Percentiles rank a stretch among this genome's conserved stretches.
Evolutionary conservation across 1,284 basidiomycete species (phyloP).

Genomic region (Phlebopus sp.): DNA sequence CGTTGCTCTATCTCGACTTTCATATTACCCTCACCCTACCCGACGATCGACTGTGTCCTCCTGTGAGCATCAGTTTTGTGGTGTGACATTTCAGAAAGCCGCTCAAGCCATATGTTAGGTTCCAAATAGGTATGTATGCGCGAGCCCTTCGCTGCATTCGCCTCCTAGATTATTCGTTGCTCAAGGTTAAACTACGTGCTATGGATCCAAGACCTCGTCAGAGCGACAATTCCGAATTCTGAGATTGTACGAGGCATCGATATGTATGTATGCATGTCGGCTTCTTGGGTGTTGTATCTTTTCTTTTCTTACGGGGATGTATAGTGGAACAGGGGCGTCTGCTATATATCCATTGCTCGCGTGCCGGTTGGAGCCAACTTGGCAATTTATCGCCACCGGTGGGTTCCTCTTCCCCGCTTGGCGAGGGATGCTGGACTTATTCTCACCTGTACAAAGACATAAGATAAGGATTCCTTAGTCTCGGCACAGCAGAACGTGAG

Average conservation of each 20-base stretch:
- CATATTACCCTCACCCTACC: constrained; percentile 60
- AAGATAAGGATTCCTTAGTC: constrained; percentile 55
- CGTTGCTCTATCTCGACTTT: constrained; percentile 76
- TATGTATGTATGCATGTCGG: constrained; percentile 43
- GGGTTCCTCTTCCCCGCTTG: not conserved
- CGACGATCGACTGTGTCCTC: constrained; percentile 78
- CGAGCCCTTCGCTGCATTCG: no score
- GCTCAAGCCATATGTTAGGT: constrained; percentile 39
- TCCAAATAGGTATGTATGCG: constrained; percentile 55
- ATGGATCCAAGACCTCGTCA: constrained; percentile 67
- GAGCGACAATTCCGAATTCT: constrained; percentile 14
- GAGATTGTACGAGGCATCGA: constrained; percentile 46
- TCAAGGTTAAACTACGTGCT: constrained; percentile 74
- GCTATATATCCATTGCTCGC: constrained; percentile 87
- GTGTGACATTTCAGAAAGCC: not conserved
- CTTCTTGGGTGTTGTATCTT: no score
- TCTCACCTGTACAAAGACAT: constrained; percentile 50
- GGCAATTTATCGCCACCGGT: constrained; percentile 76
- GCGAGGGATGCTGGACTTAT: constrained; percentile 2
- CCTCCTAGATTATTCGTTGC: not conserved
- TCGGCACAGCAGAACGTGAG: constrained; percentile 56
- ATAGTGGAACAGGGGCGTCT: constrained; percentile 87
- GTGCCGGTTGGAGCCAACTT: constrained; percentile 52
- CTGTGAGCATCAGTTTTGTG: constrained; percentile 47
- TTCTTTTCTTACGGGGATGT: constrained; percentile 1